Base-by-base conservation (phyloP, 768 basidiomycete species). In the Mycena venus region DNA sequence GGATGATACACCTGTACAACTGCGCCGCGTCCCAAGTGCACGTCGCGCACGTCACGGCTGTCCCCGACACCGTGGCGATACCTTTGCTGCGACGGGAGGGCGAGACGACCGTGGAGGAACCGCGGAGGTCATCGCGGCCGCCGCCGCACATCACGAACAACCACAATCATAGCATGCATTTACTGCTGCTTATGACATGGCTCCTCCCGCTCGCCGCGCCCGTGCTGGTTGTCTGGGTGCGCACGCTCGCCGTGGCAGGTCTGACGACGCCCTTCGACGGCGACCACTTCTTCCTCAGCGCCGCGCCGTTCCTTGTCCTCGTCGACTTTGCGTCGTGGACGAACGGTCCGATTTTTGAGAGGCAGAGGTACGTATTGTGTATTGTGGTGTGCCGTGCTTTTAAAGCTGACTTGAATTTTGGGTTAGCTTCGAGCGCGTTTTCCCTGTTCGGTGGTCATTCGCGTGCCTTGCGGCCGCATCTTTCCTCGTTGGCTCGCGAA, bases 171-270 rank as follows among this genome's bases (percentile, higher is more conserved):
- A 91, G 88, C 68, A 82, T 87, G 70, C 92, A 95, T 75, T 34
- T 95, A 0, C 82, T 97, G 14, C 84, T 96, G 63, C 84, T 97
- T 38, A 91, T 96, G 90, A 93, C 94, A 21, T 93, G 92, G 89
- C 85, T 97, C 3, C 84, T 98, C 0, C 97, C 97, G 1, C 85
- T 95, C 68, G 88, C 88, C 8, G 93, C 91, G 3, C 93, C 95
- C 0, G 92, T 94, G 8, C 85, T 99, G 29, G 93, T 90, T 2
- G 96, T 98, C 3, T 99, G 97, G 97, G 93, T 93, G 3, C 90
- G 96, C 61, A 97, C 96, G 44, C 84, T 98, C 14, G 88, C 90
- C 42, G 94, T 94, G 0, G 94, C 95, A 12, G 94, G 95, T 0
- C 89, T 91, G 73, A 92, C 90, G 10, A 92, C 92, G 7, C 94